These are phyloP conservation scores for Cytospora chrysosperma DNA, from an alignment of 2,329 filamentous ascomycete genomes.

Conservation along the genomic window DNA sequence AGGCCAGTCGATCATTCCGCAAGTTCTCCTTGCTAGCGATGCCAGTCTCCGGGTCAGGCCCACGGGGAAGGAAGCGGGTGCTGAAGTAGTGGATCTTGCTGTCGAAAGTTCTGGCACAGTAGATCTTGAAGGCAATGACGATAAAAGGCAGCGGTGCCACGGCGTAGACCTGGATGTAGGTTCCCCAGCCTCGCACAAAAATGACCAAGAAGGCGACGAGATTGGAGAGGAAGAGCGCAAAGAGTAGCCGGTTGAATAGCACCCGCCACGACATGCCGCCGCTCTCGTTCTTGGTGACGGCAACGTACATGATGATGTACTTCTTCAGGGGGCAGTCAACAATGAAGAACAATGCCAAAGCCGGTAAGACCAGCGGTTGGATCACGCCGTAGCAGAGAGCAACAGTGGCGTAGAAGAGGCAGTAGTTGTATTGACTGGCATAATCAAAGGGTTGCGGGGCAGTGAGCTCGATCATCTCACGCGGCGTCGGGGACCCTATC, in stretches of 20 bases:
- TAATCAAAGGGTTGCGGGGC: constrained; percentile 93
- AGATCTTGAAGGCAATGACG: constrained; percentile 81
- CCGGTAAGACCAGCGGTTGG: constrained; percentile 82
- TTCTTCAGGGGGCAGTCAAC: constrained; percentile 92
- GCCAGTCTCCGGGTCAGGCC: constrained; percentile 45
- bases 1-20: constrained; percentile 68
- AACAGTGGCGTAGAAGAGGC: constrained; percentile 90
- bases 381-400: constrained; percentile 80
- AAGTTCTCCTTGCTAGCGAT: constrained; percentile 50
- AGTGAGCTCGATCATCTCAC: constrained; percentile 88
- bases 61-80: constrained; percentile 51
- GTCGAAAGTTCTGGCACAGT: constrained; percentile 76
- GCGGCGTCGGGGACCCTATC: constrained; percentile 82
- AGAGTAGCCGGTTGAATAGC: constrained; percentile 88
- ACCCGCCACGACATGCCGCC: constrained; percentile 91
- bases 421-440: constrained; percentile 97
- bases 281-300: constrained; percentile 94
- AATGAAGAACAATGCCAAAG: constrained; percentile 84
- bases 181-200: constrained; percentile 65
- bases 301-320: constrained; percentile 90
- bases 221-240: constrained; percentile 76
- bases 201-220: constrained; percentile 74
- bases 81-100: constrained; percentile 78
- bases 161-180: constrained; percentile 61
- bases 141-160: constrained; percentile 75